A percentile compares a stretch with the other conserved stretches of the same genome.
phyloP scores from a whole-genome alignment of 1,284 basidiomycete species.

The Moesziomyces globuligerus region DNA sequence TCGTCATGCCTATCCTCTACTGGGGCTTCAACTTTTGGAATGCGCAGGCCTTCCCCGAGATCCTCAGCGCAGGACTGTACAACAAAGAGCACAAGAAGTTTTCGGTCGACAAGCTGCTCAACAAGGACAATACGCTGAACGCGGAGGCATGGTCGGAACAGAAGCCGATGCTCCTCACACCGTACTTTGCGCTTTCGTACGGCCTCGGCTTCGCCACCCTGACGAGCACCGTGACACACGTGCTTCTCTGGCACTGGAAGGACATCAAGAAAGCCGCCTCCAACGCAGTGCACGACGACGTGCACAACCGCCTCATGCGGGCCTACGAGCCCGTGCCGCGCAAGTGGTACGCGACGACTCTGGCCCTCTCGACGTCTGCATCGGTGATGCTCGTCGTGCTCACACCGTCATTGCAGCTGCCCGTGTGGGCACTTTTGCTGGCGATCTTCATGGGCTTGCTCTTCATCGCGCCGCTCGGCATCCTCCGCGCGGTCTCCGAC shows the following conservation, averaged over 20 bases:
- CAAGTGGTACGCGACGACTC: conserved; percentile 63
- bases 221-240: conserved; percentile 70
- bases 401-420: conserved; percentile 69
- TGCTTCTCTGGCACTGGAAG: conserved; percentile 70
- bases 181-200: conserved; percentile 69
- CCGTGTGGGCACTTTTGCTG: conserved; percentile 70
- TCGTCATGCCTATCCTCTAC: conserved; percentile 70
- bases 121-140: conserved; percentile 69
- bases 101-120: conserved; percentile 54
- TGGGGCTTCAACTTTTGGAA: conserved; percentile 69
- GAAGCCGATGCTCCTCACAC: conserved; percentile 70
- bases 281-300: conserved; percentile 64
- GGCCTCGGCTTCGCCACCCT: conserved; percentile 70
- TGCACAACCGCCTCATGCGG: conserved; percentile 66
- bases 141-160: conserved; percentile 67
- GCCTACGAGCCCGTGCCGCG: conserved; percentile 62
- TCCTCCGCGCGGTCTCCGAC: conserved; percentile 71
- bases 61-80: conserved; percentile 69
- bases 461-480: conserved; percentile 69
- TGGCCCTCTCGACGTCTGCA: conserved; percentile 58
- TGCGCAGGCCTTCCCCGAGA: conserved; percentile 66
- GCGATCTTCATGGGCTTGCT: conserved; percentile 69
- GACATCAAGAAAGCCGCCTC: conserved; percentile 70
- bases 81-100: conserved; percentile 56
- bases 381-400: conserved; percentile 69